Conservation (phyloP, 2,329 filamentous ascomycete species). For the Aspergillus hortae region DNA sequence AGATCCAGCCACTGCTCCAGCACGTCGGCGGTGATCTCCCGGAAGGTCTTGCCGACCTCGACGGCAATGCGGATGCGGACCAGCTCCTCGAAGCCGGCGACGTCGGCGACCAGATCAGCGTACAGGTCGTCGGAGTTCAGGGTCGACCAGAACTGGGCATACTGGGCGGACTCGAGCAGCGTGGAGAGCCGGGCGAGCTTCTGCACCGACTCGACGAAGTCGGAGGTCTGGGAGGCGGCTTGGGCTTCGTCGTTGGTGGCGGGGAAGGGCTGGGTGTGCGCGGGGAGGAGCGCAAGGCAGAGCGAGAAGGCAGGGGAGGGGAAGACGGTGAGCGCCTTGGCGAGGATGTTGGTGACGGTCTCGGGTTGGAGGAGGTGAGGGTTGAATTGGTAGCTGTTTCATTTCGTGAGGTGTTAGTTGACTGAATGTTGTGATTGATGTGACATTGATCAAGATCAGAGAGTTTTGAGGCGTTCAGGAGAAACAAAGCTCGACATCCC, state of each 20-base stretch:
- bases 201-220: slow-evolving; percentile 79
- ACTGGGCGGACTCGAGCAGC: slow-evolving; percentile 85
- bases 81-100: slow-evolving; percentile 90
- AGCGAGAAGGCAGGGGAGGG: slow-evolving; percentile 93
- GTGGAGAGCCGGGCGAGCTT: slow-evolving; percentile 82
- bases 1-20: slow-evolving; percentile 75
- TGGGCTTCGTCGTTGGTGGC: slow-evolving; percentile 46
- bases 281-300: slow-evolving; percentile 87
- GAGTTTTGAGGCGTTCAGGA: slow-evolving; percentile 57
- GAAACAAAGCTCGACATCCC: slow-evolving; percentile 65
- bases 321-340: slow-evolving; percentile 97
- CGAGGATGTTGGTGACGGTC: slow-evolving; percentile 97
- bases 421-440: too few relatives aligned
- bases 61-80: slow-evolving; percentile 86
- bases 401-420: not conserved
- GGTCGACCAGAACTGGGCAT: slow-evolving; percentile 87
- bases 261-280: slow-evolving; percentile 67
- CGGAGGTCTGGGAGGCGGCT: slow-evolving; percentile 37
- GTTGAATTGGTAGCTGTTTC: slow-evolving; percentile 93
- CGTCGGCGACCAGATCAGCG: slow-evolving; percentile 91
- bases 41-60: slow-evolving; percentile 76
- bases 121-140: slow-evolving; percentile 93
- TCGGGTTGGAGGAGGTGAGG: slow-evolving; percentile 95
- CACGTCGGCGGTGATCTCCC: slow-evolving; percentile 65
- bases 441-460: too few relatives aligned